Evolutionary conservation across 2,329 filamentous ascomycete genomes (phyloP).

Genomic region (Talaromyces sp.): DNA sequence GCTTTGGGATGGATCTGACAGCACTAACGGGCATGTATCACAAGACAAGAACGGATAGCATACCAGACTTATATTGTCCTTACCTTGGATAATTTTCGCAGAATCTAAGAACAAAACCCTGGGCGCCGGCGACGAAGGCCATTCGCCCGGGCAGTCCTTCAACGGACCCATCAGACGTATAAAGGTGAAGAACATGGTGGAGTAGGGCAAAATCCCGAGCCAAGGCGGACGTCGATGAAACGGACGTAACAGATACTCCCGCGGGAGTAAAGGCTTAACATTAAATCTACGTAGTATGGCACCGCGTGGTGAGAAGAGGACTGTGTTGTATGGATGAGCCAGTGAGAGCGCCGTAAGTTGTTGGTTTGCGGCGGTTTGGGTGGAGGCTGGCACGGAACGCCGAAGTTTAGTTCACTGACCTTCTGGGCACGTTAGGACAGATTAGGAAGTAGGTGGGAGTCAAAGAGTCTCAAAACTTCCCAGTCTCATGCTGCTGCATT

Average conservation of each 20-base stretch:
- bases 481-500: neutral
- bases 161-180: neutral
- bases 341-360: neutral
- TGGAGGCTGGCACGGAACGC: neutral
- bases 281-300: neutral
- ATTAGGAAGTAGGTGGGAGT: conserved; percentile 4
- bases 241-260: neutral
- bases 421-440: neutral
- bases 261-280: neutral
- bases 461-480: neutral
- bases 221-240: neutral
- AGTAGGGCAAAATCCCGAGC: neutral
- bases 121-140: neutral
- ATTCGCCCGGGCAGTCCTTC: neutral
- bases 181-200: neutral
- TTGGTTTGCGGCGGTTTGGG: conserved; percentile 9
- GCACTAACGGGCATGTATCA: neutral
- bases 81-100: neutral
- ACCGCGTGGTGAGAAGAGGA: neutral
- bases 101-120: neutral
- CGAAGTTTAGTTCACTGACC: neutral
- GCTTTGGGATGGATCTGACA: neutral
- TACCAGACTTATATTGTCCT: neutral
- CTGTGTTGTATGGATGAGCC: neutral
- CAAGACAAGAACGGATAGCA: neutral